phyloP scores from a whole-genome alignment of 345 rosid species.

The Boechera retrofracta region DNA sequence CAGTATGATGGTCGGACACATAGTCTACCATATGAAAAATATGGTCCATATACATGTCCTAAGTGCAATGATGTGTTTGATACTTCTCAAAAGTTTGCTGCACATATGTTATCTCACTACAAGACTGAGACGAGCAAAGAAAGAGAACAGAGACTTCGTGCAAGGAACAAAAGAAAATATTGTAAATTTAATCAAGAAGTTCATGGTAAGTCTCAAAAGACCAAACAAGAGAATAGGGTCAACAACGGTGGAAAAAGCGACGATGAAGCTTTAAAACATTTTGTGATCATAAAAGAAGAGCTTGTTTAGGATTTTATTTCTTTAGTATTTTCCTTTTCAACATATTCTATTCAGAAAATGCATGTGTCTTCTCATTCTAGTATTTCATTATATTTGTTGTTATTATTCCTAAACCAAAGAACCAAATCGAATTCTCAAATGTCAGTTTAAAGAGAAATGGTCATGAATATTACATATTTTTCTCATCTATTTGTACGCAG shows the following conservation, averaged over 20 bases:
- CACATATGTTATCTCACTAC: conserved; percentile 3
- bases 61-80: not conserved
- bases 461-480: not conserved
- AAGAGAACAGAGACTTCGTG: not conserved
- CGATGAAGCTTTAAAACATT: not conserved
- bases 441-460: not conserved
- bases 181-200: not conserved
- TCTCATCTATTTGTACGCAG: not conserved
- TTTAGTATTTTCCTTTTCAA: not conserved
- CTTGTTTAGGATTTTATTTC: not conserved
- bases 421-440: not conserved
- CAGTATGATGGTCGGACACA: not conserved
- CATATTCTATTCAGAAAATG: not conserved
- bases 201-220: not conserved
- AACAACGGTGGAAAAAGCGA: not conserved
- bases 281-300: not conserved
- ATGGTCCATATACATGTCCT: not conserved
- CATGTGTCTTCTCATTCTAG: not conserved
- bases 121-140: not conserved
- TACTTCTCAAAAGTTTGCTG: not conserved
- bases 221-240: not conserved
- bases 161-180: not conserved
- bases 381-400: not conserved
- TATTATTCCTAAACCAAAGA: not conserved
- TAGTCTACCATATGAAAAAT: not conserved